These are phyloP conservation scores for Fusarium chlamydosporum DNA, from an alignment of 2,329 filamentous ascomycete genomes.

Conservation along the genomic window DNA sequence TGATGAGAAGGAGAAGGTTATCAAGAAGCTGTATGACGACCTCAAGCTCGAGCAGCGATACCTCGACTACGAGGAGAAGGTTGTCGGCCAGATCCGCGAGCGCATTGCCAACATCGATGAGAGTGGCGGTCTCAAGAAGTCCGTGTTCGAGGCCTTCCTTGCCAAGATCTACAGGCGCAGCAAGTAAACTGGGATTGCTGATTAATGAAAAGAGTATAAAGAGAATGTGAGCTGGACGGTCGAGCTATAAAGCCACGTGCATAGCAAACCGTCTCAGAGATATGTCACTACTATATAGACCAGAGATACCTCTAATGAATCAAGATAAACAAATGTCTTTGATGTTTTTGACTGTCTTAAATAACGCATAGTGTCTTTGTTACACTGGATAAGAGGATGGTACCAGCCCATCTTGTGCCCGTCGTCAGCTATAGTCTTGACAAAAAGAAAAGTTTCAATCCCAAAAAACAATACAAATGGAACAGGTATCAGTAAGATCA, in stretches of 20 bases:
- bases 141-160: constrained; percentile 89
- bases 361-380: neutral
- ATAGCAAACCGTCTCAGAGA: constrained; percentile 20
- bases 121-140: constrained; percentile 88
- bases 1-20: constrained; percentile 80
- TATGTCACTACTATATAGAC: constrained; percentile 31
- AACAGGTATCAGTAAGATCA: constrained; percentile 2
- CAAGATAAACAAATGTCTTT: neutral
- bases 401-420: constrained; percentile 19
- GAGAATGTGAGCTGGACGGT: constrained; percentile 1
- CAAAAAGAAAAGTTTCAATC: constrained; percentile 16
- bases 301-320: constrained; percentile 37
- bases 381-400: constrained; percentile 2
- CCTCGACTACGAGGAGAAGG: constrained; percentile 89
- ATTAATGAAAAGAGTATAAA: constrained; percentile 12
- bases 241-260: constrained; percentile 22
- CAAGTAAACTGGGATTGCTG: constrained; percentile 72
- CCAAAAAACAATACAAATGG: constrained; percentile 29
- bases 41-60: constrained; percentile 87
- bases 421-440: neutral
- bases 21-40: constrained; percentile 92
- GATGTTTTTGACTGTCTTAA: neutral
- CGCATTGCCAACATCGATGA: constrained; percentile 88
- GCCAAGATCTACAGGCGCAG: constrained; percentile 98
- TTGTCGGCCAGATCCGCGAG: constrained; percentile 80